Conservation (phyloP, 805 yeast genomes). For the Metschnikowia shivogae region DNA sequence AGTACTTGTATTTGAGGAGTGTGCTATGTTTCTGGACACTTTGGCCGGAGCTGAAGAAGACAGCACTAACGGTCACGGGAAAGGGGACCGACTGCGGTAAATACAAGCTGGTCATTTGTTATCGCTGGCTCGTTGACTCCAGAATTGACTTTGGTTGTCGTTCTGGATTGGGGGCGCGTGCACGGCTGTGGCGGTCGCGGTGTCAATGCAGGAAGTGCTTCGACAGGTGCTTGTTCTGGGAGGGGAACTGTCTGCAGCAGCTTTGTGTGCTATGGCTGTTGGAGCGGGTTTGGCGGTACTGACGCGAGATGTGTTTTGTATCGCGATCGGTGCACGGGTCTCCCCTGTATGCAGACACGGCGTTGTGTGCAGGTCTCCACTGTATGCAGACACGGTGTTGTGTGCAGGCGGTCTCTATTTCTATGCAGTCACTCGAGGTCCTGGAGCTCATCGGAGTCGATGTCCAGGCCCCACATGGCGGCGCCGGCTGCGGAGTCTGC, state of each 20-base stretch:
- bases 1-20: conserved; percentile 59
- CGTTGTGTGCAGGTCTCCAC: neutral
- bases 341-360: too few relatives aligned
- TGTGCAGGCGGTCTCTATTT: too few relatives aligned
- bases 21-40: conserved; percentile 48
- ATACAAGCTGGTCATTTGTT: conserved; percentile 41
- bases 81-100: conserved; percentile 63
- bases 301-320: conserved; percentile 4
- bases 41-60: conserved; percentile 44
- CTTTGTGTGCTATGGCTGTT: neutral
- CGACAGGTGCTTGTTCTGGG: too few relatives aligned
- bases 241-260: neutral
- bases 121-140: neutral
- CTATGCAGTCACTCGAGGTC: neutral
- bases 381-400: too few relatives aligned
- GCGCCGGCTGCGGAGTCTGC: too few relatives aligned
- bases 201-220: too few relatives aligned
- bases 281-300: neutral
- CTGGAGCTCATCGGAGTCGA: conserved; percentile 2
- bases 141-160: too few relatives aligned
- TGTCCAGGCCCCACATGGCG: neutral
- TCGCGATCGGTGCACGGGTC: conserved; percentile 4
- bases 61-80: conserved; percentile 60
- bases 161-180: too few relatives aligned
- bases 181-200: too few relatives aligned